phyloP scores from a whole-genome alignment of 2,329 filamentous ascomycete genomes.

The Pseudocercospora fijiensis region DNA sequence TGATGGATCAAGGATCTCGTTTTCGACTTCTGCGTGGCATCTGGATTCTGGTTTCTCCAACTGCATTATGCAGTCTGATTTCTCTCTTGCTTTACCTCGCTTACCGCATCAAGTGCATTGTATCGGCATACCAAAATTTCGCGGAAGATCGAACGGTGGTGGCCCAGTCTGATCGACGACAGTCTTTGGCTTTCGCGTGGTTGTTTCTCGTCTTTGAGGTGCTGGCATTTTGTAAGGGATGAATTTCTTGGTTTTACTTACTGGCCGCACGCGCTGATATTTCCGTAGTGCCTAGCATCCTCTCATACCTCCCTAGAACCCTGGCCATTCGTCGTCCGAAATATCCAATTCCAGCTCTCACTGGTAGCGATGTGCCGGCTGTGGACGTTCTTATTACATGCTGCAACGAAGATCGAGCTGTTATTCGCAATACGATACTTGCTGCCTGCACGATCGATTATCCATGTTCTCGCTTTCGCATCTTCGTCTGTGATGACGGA shows the following conservation, averaged over 20 bases:
- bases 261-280: neutral
- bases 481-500: constrained; percentile 46
- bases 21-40: neutral
- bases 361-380: constrained; percentile 38
- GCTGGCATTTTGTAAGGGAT: neutral
- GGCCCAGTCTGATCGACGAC: neutral
- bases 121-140: neutral
- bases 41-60: constrained; percentile 2
- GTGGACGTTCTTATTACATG: constrained; percentile 49
- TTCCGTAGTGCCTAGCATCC: neutral
- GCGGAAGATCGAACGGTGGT: neutral
- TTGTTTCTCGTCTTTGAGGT: neutral
- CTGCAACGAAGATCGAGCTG: constrained; percentile 46
- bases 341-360: neutral
- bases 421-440: constrained; percentile 45
- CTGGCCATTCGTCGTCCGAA: neutral
- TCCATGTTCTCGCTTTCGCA: constrained; percentile 40
- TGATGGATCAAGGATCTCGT: neutral
- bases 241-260: neutral
- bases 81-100: neutral
- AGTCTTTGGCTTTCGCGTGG: neutral
- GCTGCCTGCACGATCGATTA: constrained; percentile 44
- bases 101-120: neutral
- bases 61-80: constrained; percentile 1
- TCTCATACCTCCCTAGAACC: neutral